A percentile compares a stretch with the other conserved stretches of the same genome.
Evolutionary conservation across 2,329 filamentous ascomycete species (phyloP).

Genomic region (Huntiella decipiens): DNA sequence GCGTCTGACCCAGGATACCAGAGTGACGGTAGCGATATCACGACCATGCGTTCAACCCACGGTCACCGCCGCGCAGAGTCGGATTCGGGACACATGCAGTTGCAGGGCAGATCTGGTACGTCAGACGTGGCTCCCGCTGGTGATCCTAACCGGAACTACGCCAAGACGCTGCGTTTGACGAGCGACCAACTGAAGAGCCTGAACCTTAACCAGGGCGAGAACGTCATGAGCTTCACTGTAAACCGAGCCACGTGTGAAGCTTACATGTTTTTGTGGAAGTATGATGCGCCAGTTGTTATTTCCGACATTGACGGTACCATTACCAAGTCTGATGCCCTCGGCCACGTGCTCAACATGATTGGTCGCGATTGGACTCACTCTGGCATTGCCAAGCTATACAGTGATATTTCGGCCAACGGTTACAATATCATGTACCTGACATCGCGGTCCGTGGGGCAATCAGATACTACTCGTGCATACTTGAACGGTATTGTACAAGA

Average conservation of each 20-base stretch:
- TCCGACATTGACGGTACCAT: conserved; percentile 98
- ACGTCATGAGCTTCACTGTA: conserved; percentile 89
- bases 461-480: conserved; percentile 78
- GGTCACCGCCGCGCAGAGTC: conserved; percentile 48
- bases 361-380: conserved; percentile 96
- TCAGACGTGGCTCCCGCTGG: conserved; percentile 44
- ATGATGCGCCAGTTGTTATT: conserved; percentile 85
- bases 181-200: conserved; percentile 86
- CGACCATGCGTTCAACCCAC: conserved; percentile 14
- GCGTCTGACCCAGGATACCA: conserved; percentile 89
- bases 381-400: conserved; percentile 92
- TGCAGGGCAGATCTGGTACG: conserved; percentile 26
- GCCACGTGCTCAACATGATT: conserved; percentile 90
- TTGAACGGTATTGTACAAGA: conserved; percentile 80
- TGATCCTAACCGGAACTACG: conserved; percentile 72
- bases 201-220: conserved; percentile 65
- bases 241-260: conserved; percentile 85
- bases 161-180: conserved; percentile 86
- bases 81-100: conserved; percentile 33
- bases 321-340: conserved; percentile 87
- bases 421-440: conserved; percentile 99
- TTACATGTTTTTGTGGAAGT: conserved; percentile 83
- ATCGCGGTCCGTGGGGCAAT: conserved; percentile 79
- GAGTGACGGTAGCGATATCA: conserved; percentile 58
- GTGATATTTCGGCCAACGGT: conserved; percentile 82